phyloP scores from a whole-genome alignment of 1,284 basidiomycete genomes.

The Irpex sp. region DNA sequence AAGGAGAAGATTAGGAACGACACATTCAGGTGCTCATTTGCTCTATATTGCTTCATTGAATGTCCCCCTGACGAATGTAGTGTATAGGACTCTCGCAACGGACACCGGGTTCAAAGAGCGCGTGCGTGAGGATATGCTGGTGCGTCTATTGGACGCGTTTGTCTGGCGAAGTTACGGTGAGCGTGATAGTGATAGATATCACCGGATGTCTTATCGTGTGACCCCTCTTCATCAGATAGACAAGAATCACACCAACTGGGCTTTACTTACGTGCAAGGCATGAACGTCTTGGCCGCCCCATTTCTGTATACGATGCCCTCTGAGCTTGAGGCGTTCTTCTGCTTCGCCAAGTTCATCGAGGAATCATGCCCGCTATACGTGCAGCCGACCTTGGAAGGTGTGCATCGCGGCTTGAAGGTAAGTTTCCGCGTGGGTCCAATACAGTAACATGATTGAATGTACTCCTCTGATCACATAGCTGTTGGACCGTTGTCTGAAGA shows the following conservation, averaged over 20 bases:
- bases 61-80: conserved; percentile 13
- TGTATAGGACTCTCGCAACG: conserved; percentile 84
- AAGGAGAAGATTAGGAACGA: conserved; percentile 86
- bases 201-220: conserved; percentile 3
- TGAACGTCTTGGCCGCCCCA: conserved; percentile 97
- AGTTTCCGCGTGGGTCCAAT: conserved; percentile 16
- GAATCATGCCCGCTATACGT: conserved; percentile 92
- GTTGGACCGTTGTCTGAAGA: conserved; percentile 86
- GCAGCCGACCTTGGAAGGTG: conserved; percentile 91
- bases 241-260: conserved; percentile 70
- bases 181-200: conserved; percentile 13
- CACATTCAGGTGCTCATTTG: conserved; percentile 59
- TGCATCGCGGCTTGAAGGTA: conserved; percentile 91
- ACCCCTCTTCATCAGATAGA: conserved; percentile 43
- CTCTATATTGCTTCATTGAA: neutral
- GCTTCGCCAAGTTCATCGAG: conserved; percentile 94
- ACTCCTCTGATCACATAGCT: conserved; percentile 51
- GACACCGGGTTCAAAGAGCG: conserved; percentile 93
- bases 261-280: conserved; percentile 95
- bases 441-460: neutral
- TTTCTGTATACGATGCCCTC: conserved; percentile 96
- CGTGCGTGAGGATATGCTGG: conserved; percentile 95
- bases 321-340: conserved; percentile 94
- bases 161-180: conserved; percentile 90
- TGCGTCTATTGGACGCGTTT: conserved; percentile 92